Conservation (phyloP, 441 rosid species). For the Iberis amara region DNA sequence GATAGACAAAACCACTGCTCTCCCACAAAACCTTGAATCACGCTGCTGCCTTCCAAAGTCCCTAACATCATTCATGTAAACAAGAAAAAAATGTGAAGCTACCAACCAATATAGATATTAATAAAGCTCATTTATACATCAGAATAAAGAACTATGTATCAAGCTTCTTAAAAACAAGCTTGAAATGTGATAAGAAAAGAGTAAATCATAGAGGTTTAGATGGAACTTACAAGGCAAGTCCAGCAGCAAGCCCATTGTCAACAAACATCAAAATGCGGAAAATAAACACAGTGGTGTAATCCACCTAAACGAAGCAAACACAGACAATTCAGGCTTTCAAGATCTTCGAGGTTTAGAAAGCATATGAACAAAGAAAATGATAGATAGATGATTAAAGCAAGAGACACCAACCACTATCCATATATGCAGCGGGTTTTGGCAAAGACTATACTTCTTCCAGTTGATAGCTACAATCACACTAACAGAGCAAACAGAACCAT, state of each 20-base stretch:
- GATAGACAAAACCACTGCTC: slow-evolving; percentile 75
- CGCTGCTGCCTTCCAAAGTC: slow-evolving; percentile 98
- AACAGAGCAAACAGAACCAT: slow-evolving; percentile 4
- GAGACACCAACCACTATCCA: slow-evolving; percentile 81
- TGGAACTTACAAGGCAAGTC: slow-evolving; percentile 91
- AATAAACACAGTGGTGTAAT: slow-evolving; percentile 79
- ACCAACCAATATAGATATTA: not conserved
- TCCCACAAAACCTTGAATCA: slow-evolving; percentile 83
- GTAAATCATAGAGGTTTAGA: not conserved
- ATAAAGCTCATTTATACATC: not conserved
- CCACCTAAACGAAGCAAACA: slow-evolving; percentile 55
- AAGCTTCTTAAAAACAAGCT: too few species aligned
- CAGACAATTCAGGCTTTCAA: too few species aligned
- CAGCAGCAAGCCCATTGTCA: slow-evolving; percentile 93
- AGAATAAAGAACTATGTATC: too few species aligned
- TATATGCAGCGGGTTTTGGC: slow-evolving; percentile 85
- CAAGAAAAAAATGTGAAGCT: slow-evolving; percentile 2
- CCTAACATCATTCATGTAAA: slow-evolving; percentile 34
- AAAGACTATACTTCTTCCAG: slow-evolving; percentile 65
- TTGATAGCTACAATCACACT: slow-evolving; percentile 79
- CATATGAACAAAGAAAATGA: not conserved
- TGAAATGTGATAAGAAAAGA: too few species aligned
- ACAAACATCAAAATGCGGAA: slow-evolving; percentile 92
- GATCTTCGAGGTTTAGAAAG: not conserved
- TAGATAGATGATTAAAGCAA: not conserved